These are phyloP conservation scores for Saccharomycopsis phalli DNA, from an alignment of 1,139 yeast genomes.

Conservation along the genomic window DNA sequence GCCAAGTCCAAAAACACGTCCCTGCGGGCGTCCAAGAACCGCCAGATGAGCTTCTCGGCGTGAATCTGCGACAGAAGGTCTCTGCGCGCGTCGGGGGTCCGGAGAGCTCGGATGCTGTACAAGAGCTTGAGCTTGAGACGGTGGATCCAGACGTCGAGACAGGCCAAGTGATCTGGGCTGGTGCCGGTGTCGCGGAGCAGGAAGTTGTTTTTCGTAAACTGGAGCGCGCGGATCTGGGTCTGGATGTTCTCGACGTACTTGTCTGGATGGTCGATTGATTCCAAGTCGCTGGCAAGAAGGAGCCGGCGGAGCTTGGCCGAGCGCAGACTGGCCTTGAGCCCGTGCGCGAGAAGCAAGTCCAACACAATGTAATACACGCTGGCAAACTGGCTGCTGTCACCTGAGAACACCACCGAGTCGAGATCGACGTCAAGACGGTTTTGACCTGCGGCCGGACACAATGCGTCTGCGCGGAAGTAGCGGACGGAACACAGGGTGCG, in stretches of 20 bases:
- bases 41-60: conserved; percentile 68
- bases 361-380: conserved; percentile 55
- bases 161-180: conserved; percentile 28
- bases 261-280: conserved; percentile 50
- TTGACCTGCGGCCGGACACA: conserved; percentile 29
- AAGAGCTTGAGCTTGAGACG: conserved; percentile 21
- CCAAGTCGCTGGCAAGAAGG: conserved; percentile 58
- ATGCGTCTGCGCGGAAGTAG: conserved; percentile 34
- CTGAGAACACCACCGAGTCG: conserved; percentile 58
- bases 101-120: conserved; percentile 16
- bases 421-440: conserved; percentile 43
- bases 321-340: conserved; percentile 37
- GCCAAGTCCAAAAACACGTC: conserved; percentile 68
- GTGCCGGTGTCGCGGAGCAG: conserved; percentile 5
- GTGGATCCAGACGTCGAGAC: conserved; percentile 27
- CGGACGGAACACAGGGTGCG: conserved; percentile 55
- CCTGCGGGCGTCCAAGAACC: conserved; percentile 51
- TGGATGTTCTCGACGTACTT: conserved; percentile 48
- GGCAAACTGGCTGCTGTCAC: conserved; percentile 68
- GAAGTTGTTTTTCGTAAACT: conserved; percentile 33
- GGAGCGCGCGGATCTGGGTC: conserved; percentile 38
- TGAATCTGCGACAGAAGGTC: conserved; percentile 22
- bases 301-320: conserved; percentile 46
- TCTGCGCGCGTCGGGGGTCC: conserved; percentile 24
- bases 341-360: conserved; percentile 59